Conservation (phyloP, 768 basidiomycete species). For the Suillus clintonianus region DNA sequence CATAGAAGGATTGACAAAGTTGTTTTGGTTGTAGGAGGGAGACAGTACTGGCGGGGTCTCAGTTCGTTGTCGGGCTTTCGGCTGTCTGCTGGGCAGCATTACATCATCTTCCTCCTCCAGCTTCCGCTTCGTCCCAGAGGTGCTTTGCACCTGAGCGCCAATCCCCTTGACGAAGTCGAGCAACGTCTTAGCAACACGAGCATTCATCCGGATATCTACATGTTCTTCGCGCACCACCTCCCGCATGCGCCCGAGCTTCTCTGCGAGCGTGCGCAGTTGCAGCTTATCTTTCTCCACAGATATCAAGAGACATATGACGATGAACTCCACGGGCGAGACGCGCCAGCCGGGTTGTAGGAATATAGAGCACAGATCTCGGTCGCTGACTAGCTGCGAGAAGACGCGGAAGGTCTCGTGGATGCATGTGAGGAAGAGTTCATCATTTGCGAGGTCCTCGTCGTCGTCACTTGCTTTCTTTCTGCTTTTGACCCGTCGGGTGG, state of each 20-base stretch:
- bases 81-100: constrained; percentile 7
- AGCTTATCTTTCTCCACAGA: constrained; percentile 46
- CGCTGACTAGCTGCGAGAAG: constrained; percentile 46
- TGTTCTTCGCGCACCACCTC: constrained; percentile 52
- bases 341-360: constrained; percentile 47
- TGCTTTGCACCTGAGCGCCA: constrained; percentile 6
- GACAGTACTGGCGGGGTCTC: background rate
- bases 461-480: constrained; percentile 21
- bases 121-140: constrained; percentile 21
- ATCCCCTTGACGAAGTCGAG: constrained; percentile 48
- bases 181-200: constrained; percentile 55
- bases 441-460: constrained; percentile 26
- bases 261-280: constrained; percentile 41
- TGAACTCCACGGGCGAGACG: constrained; percentile 71
- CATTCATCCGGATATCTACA: constrained; percentile 68
- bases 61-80: constrained; percentile 17
- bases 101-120: constrained; percentile 20
- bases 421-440: constrained; percentile 34
- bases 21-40: background rate
- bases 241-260: constrained; percentile 54
- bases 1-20: background rate
- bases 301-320: constrained; percentile 56
- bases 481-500: constrained; percentile 16
- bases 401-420: constrained; percentile 47
- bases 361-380: constrained; percentile 32